Conservation (phyloP, 2,329 filamentous ascomycete genomes). For the Ustilaginoidea virens region DNA sequence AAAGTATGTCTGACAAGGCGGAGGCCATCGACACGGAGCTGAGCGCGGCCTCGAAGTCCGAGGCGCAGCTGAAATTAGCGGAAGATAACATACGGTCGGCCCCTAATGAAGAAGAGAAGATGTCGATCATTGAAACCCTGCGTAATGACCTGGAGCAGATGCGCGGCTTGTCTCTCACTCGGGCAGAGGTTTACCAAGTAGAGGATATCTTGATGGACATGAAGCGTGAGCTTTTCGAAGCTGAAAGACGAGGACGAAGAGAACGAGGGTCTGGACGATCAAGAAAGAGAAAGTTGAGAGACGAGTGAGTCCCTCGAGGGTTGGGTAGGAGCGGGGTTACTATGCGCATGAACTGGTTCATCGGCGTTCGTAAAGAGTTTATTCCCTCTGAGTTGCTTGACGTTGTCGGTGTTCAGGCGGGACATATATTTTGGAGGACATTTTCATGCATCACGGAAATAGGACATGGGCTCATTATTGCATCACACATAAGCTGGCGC, state of each 20-base stretch:
- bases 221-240: slow-evolving; percentile 56
- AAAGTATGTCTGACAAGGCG: slow-evolving; percentile 13
- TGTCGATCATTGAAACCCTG: slow-evolving; percentile 17
- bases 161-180: slow-evolving; percentile 41
- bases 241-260: slow-evolving; percentile 38
- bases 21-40: neutral
- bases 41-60: neutral
- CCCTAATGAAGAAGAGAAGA: slow-evolving; percentile 7
- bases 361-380: too few relatives aligned
- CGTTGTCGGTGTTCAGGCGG: too few relatives aligned
- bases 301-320: too few relatives aligned
- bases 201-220: slow-evolving; percentile 72
- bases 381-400: too few relatives aligned
- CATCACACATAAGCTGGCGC: too few relatives aligned
- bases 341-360: too few relatives aligned
- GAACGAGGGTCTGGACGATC: slow-evolving; percentile 7
- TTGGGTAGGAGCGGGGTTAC: too few relatives aligned
- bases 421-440: too few relatives aligned
- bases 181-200: slow-evolving; percentile 51
- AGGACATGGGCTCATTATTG: too few relatives aligned
- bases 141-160: slow-evolving; percentile 37
- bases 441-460: too few relatives aligned
- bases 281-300: slow-evolving; percentile 8
- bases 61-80: slow-evolving; percentile 1
- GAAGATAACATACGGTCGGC: slow-evolving; percentile 4